phyloP scores from a whole-genome alignment of 1,284 basidiomycete species.

The Lignosus rhinocerotis region DNA sequence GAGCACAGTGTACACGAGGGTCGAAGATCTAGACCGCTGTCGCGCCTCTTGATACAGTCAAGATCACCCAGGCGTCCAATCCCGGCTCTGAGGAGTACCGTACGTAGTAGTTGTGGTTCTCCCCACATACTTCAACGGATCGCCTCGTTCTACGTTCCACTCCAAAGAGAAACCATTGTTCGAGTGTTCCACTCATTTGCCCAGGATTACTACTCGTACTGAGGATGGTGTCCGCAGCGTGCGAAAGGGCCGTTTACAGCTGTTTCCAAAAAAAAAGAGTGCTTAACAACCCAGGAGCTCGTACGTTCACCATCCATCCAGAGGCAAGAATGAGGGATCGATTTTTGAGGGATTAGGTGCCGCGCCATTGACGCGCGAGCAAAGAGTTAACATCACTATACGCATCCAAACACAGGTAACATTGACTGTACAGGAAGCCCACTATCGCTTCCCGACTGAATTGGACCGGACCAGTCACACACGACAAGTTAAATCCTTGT shows the following conservation, averaged over 20 bases:
- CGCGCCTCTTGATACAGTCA: slow-evolving; percentile 96
- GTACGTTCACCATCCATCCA: too few species aligned
- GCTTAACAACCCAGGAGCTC: slow-evolving; percentile 84
- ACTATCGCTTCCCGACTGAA: too few species aligned
- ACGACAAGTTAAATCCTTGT: slow-evolving; percentile 27
- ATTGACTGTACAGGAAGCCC: too few species aligned
- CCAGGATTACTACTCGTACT: slow-evolving; percentile 66
- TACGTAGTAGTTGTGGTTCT: slow-evolving; percentile 36
- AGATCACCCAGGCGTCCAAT: slow-evolving; percentile 98
- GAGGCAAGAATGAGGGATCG: too few species aligned
- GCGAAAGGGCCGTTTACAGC: slow-evolving; percentile 98
- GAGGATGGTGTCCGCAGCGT: slow-evolving; percentile 78
- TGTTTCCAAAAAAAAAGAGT: too few species aligned
- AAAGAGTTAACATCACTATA: too few species aligned
- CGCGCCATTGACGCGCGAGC: too few species aligned
- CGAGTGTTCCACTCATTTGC: slow-evolving; percentile 83
- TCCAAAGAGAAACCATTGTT: slow-evolving; percentile 71
- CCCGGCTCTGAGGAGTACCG: slow-evolving; percentile 95
- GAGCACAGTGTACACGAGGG: slow-evolving; percentile 38
- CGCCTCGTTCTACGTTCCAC: neutral
- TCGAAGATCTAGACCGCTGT: slow-evolving; percentile 98
- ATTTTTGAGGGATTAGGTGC: too few species aligned
- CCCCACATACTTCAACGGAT: neutral
- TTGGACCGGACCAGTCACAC: neutral
- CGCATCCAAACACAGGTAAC: too few species aligned